phyloP scores from a whole-genome alignment of 805 yeast genomes.

The Yarrowia sp. region DNA sequence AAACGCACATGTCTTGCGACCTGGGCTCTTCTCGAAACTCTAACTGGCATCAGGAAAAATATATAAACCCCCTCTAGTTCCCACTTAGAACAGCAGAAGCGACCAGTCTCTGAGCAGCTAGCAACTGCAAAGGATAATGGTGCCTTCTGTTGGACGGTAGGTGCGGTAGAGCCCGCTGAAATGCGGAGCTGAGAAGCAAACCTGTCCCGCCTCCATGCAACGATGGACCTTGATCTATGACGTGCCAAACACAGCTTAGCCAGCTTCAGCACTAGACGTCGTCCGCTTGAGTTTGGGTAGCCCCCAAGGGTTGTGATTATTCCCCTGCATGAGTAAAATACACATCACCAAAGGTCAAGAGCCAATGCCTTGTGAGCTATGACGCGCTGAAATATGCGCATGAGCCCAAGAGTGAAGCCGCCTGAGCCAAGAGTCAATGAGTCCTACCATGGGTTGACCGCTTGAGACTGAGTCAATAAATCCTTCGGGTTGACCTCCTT shows the following conservation, averaged over 20 bases:
- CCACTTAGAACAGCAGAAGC: background rate
- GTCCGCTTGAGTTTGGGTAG: conserved; percentile 20
- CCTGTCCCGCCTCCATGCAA: conserved; percentile 4
- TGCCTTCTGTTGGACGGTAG: conserved; percentile 4
- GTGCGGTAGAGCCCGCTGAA: conserved; percentile 18
- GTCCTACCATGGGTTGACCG: background rate
- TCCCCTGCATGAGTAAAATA: conserved; percentile 7
- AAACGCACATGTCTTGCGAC: background rate
- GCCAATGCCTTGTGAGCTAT: conserved; percentile 4
- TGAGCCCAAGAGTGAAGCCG: conserved; percentile 11
- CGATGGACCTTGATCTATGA: background rate
- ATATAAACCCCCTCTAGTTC: conserved; percentile 2
- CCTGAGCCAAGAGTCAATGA: conserved; percentile 5
- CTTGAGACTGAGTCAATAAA: background rate
- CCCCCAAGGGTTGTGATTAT: conserved; percentile 7
- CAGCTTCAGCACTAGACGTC: background rate
- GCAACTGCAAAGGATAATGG: conserved; percentile 2
- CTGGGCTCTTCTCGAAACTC: background rate
- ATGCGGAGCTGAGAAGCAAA: conserved; percentile 16
- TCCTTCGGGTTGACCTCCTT: background rate
- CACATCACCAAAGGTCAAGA: conserved; percentile 4
- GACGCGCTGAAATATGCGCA: background rate
- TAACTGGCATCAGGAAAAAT: background rate
- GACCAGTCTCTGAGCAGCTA: conserved; percentile 11
- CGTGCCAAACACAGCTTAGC: background rate